These are phyloP conservation scores for Triglochin maritima DNA, from an alignment of 106 monocot genomes.

Conservation along the genomic window DNA sequence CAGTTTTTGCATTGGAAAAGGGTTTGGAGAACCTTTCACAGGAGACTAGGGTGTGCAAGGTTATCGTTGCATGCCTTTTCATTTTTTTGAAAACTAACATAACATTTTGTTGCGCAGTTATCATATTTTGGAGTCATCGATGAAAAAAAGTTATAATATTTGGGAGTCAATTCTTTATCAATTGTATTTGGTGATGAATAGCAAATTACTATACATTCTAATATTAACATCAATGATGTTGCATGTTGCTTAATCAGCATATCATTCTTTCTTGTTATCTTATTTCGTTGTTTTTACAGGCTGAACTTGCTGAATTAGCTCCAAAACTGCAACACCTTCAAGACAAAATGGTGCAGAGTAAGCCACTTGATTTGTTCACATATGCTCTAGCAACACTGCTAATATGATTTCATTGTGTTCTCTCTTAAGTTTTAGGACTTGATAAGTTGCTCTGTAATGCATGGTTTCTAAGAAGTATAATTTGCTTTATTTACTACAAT, in stretches of 20 bases:
- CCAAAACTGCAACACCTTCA: slow-evolving; percentile 61
- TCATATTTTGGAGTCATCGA: too few relatives aligned
- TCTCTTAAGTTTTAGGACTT: background rate
- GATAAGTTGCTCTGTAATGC: too few relatives aligned
- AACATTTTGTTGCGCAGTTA: too few relatives aligned
- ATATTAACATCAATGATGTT: too few relatives aligned
- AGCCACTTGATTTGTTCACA: background rate
- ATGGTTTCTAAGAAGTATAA: too few relatives aligned
- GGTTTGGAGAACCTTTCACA: slow-evolving; percentile 43
- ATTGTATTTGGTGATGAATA: background rate
- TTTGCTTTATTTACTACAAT: too few relatives aligned
- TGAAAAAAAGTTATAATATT: background rate
- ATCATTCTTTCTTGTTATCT: background rate
- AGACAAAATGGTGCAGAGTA: slow-evolving; percentile 78
- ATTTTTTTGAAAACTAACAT: background rate
- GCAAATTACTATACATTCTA: background rate
- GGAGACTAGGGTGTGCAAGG: slow-evolving; percentile 39
- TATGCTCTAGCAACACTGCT: background rate
- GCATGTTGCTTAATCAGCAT: background rate
- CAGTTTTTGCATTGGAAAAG: slow-evolving; percentile 52
- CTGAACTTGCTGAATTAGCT: slow-evolving; percentile 36
- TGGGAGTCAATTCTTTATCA: background rate
- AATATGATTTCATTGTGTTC: background rate
- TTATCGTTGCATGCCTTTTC: slow-evolving; percentile 12
- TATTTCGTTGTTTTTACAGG: slow-evolving; percentile 34